Conservation (phyloP, 2,329 filamentous ascomycete species). For the Aspergillus uvarum region DNA sequence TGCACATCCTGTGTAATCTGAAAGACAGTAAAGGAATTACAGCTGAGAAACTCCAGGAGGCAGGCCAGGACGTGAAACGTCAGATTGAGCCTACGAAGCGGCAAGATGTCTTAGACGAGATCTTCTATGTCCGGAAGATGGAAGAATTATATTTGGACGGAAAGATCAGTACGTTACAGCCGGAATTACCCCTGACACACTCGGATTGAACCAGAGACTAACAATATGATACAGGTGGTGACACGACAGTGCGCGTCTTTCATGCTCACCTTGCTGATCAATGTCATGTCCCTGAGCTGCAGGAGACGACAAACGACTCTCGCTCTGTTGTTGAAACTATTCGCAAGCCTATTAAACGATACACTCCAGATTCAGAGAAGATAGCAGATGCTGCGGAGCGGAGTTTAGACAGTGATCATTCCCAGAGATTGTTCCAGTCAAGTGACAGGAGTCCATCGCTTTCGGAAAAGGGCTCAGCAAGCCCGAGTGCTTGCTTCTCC, state of each 20-base stretch:
- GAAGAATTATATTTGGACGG: conserved; percentile 41
- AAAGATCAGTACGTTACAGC: conserved; percentile 33
- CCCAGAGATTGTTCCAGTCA: not conserved
- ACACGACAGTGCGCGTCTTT: conserved; percentile 31
- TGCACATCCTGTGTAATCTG: conserved; percentile 43
- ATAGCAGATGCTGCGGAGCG: not conserved
- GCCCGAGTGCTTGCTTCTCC: conserved; percentile 12
- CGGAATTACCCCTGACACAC: not conserved
- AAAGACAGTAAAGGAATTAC: conserved; percentile 38
- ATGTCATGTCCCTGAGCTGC: conserved; percentile 17
- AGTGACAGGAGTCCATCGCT: conserved; percentile 1
- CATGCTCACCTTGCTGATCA: conserved; percentile 28
- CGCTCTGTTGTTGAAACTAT: not conserved
- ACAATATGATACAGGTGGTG: conserved; percentile 23
- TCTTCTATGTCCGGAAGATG: conserved; percentile 40
- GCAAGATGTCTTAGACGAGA: conserved; percentile 41
- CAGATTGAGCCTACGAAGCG: conserved; percentile 38
- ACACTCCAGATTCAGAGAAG: not conserved
- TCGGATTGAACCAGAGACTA: not conserved
- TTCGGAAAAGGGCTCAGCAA: conserved; percentile 9
- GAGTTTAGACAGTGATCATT: not conserved
- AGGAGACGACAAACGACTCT: conserved; percentile 6
- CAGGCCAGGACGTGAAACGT: conserved; percentile 40
- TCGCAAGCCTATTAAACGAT: not conserved
- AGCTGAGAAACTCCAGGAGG: conserved; percentile 39